A percentile compares a stretch with the other conserved stretches of the same genome.
Conservation (phyloP, 2,329 filamentous ascomycete species). For the Incumbomyces lentus region DNA sequence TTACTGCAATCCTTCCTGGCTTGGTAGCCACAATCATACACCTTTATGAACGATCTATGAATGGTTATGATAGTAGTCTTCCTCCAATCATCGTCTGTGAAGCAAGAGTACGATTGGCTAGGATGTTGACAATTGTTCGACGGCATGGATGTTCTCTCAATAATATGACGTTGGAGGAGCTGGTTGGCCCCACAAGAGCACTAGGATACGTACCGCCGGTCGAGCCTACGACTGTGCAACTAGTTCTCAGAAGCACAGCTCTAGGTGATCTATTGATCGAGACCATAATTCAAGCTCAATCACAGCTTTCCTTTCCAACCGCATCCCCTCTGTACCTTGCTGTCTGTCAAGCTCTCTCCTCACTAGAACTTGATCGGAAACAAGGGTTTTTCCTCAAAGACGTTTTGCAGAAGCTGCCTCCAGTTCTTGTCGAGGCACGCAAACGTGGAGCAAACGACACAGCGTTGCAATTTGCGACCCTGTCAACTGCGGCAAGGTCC, state of each 20-base stretch:
- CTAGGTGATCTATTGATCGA: constrained; percentile 3
- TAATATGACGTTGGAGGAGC: constrained; percentile 45
- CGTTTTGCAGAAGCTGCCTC: constrained; percentile 70
- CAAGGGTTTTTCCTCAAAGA: constrained; percentile 85
- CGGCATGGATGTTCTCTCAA: constrained; percentile 42
- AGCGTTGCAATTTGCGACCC: constrained; percentile 83
- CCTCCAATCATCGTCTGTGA: constrained; percentile 47
- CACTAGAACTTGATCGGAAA: constrained; percentile 72
- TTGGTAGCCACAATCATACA: constrained; percentile 47
- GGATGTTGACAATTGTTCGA: constrained; percentile 42
- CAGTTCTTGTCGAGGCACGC: constrained; percentile 76
- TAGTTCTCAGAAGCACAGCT: neutral
- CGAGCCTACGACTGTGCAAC: neutral
- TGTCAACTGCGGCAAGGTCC: constrained; percentile 41
- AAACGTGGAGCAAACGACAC: constrained; percentile 92
- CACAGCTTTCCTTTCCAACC: neutral
- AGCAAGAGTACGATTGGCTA: constrained; percentile 45
- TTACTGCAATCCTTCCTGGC: constrained; percentile 46
- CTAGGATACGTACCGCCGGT: neutral
- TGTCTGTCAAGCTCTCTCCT: constrained; percentile 74
- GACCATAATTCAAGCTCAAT: constrained; percentile 2
- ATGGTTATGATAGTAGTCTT: constrained; percentile 42
- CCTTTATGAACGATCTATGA: constrained; percentile 44
- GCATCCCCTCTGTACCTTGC: constrained; percentile 43
- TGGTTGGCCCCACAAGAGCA: constrained; percentile 40